Base-by-base conservation (phyloP, 768 basidiomycete genomes). In the Termitomyces heimii region DNA sequence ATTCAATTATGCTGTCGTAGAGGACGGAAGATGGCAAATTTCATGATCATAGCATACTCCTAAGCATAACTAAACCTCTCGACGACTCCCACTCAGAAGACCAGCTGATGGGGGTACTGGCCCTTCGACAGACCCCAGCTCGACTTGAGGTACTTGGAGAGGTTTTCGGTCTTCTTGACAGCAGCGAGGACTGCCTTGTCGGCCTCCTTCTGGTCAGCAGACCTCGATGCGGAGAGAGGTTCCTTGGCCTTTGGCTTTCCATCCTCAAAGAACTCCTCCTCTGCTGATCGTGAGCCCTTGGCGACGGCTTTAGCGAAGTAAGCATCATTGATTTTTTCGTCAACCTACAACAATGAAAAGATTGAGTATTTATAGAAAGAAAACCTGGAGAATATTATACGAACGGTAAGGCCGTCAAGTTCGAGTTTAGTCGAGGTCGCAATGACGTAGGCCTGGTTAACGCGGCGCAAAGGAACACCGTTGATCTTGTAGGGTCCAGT, bases 371-470 rank as follows among this genome's bases (percentile, higher is more conserved):
- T 43, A 24, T 18, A 34, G 12, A 13, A 35, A 28, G 44, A 43
- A 45, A 48, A 55, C 20, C 32, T 44, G 20, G 31, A 59, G 53
- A 28, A 37, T 40, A 56, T 35, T 43, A 24, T 26, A 78, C 82
- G 62, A 66, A 93, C 94, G 78, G 83, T 82, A 71, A 91, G 77
- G 57, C 77, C 81, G 28, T 77, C 81, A 57, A 98, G 73, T 63
- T 96, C 90, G 64, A 98, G 75, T 77, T 88, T 93, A 65, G 97
- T 98, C 56, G 94, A 94, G 58, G 97, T 99, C 57, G 96, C 93
- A 68, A 99, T 98, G 61, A 95, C 94, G 72, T 99, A 99, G 55
- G 97, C 94, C 80, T 98, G 96, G 81, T 94, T 96, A 59, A 99
- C 94, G 73, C 97, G 86, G 73, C 95, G 84, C 72, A 99, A 82